Conservation (phyloP, 2,329 filamentous ascomycete species). For the Trematosphaeria pertusa region DNA sequence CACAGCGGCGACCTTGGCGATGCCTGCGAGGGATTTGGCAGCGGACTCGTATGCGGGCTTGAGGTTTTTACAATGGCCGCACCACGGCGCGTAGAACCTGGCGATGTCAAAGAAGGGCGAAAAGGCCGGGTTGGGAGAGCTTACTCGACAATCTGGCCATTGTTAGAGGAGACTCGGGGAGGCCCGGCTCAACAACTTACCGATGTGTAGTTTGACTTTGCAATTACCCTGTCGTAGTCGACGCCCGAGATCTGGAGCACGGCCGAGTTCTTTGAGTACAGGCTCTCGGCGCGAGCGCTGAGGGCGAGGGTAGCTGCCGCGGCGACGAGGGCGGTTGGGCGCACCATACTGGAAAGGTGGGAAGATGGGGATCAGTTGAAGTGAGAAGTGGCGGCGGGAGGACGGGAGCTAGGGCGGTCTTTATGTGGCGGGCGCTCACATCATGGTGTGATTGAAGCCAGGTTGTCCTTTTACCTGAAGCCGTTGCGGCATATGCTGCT, state of each 20-base stretch:
- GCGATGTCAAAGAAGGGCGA: constrained; percentile 44
- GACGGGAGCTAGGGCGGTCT: no score
- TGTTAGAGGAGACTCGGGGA: constrained; percentile 9
- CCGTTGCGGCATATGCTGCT: constrained; percentile 19
- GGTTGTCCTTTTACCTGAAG: constrained; percentile 29
- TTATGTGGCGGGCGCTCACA: constrained; percentile 26
- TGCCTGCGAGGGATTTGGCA: constrained; percentile 84
- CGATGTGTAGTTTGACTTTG: constrained; percentile 88
- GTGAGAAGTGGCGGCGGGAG: constrained; percentile 6
- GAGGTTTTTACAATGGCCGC: constrained; percentile 94
- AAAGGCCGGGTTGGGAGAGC: constrained; percentile 12
- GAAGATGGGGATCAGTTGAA: constrained; percentile 3
- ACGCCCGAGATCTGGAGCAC: constrained; percentile 83
- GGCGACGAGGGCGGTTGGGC: constrained; percentile 52
- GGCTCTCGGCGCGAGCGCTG: constrained; percentile 69
- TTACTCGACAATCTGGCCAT: constrained; percentile 49
- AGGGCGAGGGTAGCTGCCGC: constrained; percentile 69
- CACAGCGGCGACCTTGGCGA: constrained; percentile 92
- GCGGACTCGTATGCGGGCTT: constrained; percentile 96
- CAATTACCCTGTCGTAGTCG: constrained; percentile 82
- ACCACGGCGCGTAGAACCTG: constrained; percentile 98
- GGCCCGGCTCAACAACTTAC: constrained; percentile 59
- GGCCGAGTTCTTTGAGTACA: constrained; percentile 87
- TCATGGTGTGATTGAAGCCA: constrained; percentile 23
- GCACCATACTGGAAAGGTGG: constrained; percentile 39